Base-by-base conservation (phyloP, 768 basidiomycete species). In the Leccinum olivaceopallidum region DNA sequence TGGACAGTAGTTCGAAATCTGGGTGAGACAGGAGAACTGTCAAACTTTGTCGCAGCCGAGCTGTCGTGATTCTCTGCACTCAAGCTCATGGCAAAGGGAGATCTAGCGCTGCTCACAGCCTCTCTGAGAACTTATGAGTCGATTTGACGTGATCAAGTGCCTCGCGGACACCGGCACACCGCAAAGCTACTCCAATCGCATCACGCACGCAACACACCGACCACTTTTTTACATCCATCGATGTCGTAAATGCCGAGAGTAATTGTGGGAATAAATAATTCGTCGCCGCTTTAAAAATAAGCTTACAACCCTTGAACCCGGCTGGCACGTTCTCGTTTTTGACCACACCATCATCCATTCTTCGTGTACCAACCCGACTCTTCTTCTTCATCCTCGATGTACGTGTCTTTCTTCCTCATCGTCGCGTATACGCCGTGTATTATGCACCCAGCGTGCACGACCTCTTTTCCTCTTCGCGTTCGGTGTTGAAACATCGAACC, bases 1-100 rank as follows among this genome's bases (percentile, higher is more conserved):
- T 83, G 76, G 2, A 79, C 77, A 2, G 81, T 79, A 50, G 79
- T 79, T 59, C 75, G 77, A 65, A 79, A 81, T 60, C 74, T 73
- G 55, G 73, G 70, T 2, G 77, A 78, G 26, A 60, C 58, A 5
- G 66, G 67, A 30, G 58, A 53, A 24, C 18, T 20, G n/a, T 22
- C 50, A 9, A 53, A 48, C 18, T 53, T 3, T 12, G 32, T 9
- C 44, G 55, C 51, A 13, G 28, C 55, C 3, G 58, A 44, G 4
- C 10, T 24, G 12, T 44, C 44, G 12, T 28, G 26, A 39, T 59
- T 34, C 13, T 36, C 14, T 22, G 22, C 13, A 42, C 54, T 47
- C 18, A 32, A 22, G 59, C 18, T 55, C 71, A 63, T 63, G 55
- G 34, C 34, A 36, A 34, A 34, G 34, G 34, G 13, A 13, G 12